These are phyloP conservation scores for Kodamaea fukazawae DNA, from an alignment of 805 yeast species.

Conservation along the genomic window DNA sequence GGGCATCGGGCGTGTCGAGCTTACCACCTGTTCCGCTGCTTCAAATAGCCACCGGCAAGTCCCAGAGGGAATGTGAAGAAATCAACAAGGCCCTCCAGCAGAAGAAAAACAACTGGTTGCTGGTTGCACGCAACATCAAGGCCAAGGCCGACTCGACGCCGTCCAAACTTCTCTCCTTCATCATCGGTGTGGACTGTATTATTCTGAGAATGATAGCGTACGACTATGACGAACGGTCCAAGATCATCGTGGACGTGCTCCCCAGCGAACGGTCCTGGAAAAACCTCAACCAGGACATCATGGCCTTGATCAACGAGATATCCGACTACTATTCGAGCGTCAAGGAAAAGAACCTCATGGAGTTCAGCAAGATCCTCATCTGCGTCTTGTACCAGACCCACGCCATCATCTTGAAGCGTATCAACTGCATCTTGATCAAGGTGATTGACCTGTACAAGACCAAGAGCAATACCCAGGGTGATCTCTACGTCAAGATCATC, in stretches of 20 bases:
- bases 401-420: slow-evolving; percentile 30
- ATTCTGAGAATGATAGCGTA: slow-evolving; percentile 35
- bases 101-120: slow-evolving; percentile 33
- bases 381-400: slow-evolving; percentile 30
- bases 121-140: slow-evolving; percentile 33
- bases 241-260: slow-evolving; percentile 17
- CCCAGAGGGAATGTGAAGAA: slow-evolving; percentile 11
- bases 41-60: not conserved
- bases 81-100: slow-evolving; percentile 17
- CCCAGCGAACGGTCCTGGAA: slow-evolving; percentile 33
- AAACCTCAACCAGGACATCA: slow-evolving; percentile 30
- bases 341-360: slow-evolving; percentile 15
- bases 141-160: slow-evolving; percentile 33
- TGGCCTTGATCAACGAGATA: slow-evolving; percentile 18
- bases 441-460: slow-evolving; percentile 24
- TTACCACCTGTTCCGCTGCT: slow-evolving; percentile 8
- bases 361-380: slow-evolving; percentile 19
- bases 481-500: slow-evolving; percentile 20
- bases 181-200: slow-evolving; percentile 36
- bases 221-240: slow-evolving; percentile 36
- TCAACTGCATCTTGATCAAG: slow-evolving; percentile 24
- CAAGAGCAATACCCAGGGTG: slow-evolving; percentile 11
- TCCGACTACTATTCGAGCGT: slow-evolving; percentile 5
- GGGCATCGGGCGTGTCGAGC: not conserved
- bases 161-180: slow-evolving; percentile 27